Evolutionary conservation across 225 moss, liverwort and hornwort genomes (phyloP).

Genomic region (Pseudoscleropodium purum): DNA sequence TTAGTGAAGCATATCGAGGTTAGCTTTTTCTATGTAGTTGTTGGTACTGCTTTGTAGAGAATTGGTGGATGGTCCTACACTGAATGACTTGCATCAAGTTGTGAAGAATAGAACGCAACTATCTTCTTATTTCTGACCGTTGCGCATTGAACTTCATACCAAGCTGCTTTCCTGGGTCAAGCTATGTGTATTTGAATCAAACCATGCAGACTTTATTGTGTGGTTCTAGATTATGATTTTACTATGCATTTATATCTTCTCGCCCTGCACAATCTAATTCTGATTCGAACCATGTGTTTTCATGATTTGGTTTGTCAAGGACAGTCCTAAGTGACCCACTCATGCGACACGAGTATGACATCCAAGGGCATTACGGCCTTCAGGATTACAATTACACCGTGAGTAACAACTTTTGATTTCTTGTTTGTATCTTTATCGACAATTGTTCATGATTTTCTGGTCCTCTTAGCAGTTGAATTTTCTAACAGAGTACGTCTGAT

Average conservation of each 20-base stretch:
- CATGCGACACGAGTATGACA: constrained; percentile 80
- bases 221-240: not conserved
- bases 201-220: not conserved
- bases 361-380: constrained; percentile 65
- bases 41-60: not conserved
- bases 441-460: not conserved
- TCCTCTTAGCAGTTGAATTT: not conserved
- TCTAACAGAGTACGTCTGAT: not conserved
- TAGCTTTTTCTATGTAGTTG: not conserved
- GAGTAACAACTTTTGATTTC: not conserved
- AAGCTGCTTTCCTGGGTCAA: not conserved
- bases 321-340: constrained; percentile 82
- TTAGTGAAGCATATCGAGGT: constrained; percentile 97
- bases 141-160: not conserved
- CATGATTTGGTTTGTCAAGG: not conserved
- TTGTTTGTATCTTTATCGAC: not conserved
- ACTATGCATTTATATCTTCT: not conserved
- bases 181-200: not conserved
- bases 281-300: not conserved
- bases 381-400: constrained; percentile 86
- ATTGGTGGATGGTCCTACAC: not conserved
- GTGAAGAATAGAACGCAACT: not conserved
- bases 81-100: not conserved
- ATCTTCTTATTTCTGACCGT: not conserved
- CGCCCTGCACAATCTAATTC: not conserved